A percentile compares a stretch with the other conserved stretches of the same genome.
Evolutionary conservation across 1,284 basidiomycete species (phyloP).

Genomic region (Apiotrichum porosum): DNA sequence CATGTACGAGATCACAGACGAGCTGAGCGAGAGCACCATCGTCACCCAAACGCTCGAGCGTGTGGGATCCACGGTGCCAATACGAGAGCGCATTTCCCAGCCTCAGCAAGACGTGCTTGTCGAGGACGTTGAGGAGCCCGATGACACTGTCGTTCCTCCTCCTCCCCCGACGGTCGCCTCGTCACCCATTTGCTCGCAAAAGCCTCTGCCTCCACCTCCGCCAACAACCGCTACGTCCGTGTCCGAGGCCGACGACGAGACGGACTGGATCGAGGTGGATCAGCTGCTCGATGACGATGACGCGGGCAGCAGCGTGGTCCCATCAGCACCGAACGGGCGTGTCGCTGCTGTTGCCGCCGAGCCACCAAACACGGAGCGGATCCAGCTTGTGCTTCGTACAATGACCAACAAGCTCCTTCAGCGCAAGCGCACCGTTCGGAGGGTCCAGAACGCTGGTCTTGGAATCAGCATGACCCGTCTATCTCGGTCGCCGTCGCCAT

Average conservation of each 20-base stretch:
- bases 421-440: constrained; percentile 44
- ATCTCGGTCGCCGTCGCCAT: constrained; percentile 5
- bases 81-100: constrained; percentile 1
- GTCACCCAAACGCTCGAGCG: constrained; percentile 29
- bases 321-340: not conserved
- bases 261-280: constrained; percentile 49
- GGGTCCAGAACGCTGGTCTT: constrained; percentile 18
- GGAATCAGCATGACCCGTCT: not conserved
- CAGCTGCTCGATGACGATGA: constrained; percentile 19
- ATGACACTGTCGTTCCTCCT: constrained; percentile 3
- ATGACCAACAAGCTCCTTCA: constrained; percentile 51
- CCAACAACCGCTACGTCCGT: not conserved
- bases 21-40: constrained; percentile 42
- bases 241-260: constrained; percentile 19
- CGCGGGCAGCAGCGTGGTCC: not conserved
- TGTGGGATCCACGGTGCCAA: constrained; percentile 3
- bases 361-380: constrained; percentile 21
- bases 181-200: not conserved
- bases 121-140: constrained; percentile 18
- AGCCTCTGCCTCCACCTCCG: not conserved
- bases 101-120: constrained; percentile 14
- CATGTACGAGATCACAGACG: constrained; percentile 49
- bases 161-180: not conserved
- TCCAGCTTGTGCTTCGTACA: constrained; percentile 50
- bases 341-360: not conserved